Conservation (phyloP, 257 asterid genomes). For the Solanum sitiens region DNA sequence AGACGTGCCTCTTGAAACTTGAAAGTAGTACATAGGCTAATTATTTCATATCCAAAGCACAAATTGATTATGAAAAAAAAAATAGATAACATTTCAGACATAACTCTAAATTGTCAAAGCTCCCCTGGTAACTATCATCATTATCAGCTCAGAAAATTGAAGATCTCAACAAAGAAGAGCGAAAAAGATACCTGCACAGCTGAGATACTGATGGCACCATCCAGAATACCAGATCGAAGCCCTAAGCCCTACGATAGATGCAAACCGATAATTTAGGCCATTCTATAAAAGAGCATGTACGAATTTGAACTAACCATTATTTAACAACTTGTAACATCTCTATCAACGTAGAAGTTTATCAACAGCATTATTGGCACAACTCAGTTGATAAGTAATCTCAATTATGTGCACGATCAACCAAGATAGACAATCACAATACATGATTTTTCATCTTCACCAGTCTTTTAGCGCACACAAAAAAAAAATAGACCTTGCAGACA, state of each 20-base stretch:
- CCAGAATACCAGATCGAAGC: slow-evolving; percentile 79
- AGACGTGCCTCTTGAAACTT: not conserved
- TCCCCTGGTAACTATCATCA: not conserved
- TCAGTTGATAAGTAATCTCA: not conserved
- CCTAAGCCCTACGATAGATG: slow-evolving; percentile 62
- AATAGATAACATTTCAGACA: not conserved
- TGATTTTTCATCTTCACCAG: not conserved
- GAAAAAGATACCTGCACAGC: slow-evolving; percentile 77
- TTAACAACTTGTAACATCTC: not conserved
- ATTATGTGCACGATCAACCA: not conserved
- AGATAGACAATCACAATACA: not conserved
- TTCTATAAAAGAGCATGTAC: not conserved
- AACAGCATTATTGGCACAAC: not conserved
- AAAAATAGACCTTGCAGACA: not conserved
- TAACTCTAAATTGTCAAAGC: not conserved
- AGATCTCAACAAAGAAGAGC: not conserved
- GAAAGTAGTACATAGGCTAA: not conserved
- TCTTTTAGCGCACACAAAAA: not conserved
- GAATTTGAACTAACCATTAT: not conserved
- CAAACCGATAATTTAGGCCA: not conserved
- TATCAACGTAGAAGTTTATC: not conserved
- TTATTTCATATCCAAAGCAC: not conserved
- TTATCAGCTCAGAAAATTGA: not conserved
- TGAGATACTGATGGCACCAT: slow-evolving; percentile 97
- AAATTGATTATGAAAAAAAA: not conserved